Conservation (phyloP, 1,284 basidiomycete species). For the Leccinum fallax region DNA sequence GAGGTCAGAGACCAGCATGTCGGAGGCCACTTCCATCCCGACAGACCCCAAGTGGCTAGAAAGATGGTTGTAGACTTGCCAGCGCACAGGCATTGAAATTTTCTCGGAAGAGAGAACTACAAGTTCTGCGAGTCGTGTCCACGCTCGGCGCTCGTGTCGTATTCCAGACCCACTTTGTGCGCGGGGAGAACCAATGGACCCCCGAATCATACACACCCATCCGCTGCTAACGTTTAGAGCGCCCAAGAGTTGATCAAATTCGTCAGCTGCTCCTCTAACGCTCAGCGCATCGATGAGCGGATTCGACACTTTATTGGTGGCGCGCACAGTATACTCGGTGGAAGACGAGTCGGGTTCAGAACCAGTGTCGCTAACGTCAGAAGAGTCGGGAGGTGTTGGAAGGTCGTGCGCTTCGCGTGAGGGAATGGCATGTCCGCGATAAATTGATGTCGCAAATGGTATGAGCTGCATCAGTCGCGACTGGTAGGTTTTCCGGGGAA, state of each 20-base stretch:
- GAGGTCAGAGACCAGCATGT: slow-evolving; percentile 47
- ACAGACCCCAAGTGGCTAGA: slow-evolving; percentile 37
- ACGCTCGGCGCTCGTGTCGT: slow-evolving; percentile 52
- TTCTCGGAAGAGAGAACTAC: slow-evolving; percentile 43
- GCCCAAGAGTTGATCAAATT: slow-evolving; percentile 41
- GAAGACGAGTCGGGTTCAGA: slow-evolving; percentile 36
- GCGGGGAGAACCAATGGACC: slow-evolving; percentile 29
- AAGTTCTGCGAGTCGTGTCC: slow-evolving; percentile 56
- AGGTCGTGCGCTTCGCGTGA: slow-evolving; percentile 15
- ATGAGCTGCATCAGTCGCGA: slow-evolving; percentile 25
- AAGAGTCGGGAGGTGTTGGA: slow-evolving; percentile 29
- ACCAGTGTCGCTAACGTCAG: slow-evolving; percentile 24
- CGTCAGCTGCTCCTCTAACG: slow-evolving; percentile 40
- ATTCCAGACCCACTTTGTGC: slow-evolving; percentile 40
- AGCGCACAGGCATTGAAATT: slow-evolving; percentile 25
- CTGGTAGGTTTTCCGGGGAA: slow-evolving; percentile 25
- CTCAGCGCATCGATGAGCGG: slow-evolving; percentile 40
- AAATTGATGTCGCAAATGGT: slow-evolving; percentile 24
- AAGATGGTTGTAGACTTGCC: slow-evolving; percentile 23
- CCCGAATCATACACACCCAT: slow-evolving; percentile 42
- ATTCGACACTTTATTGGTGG: slow-evolving; percentile 21
- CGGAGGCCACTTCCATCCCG: slow-evolving; percentile 9
- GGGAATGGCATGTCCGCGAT: slow-evolving; percentile 7
- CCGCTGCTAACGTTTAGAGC: slow-evolving; percentile 47
- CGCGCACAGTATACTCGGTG: slow-evolving; percentile 32